Percentiles rank a stretch among this genome's conserved stretches.
These are phyloP conservation scores for Daldinia bambusicola DNA, from an alignment of 495 filamentous ascomycete genomes.

Conservation along the genomic window DNA sequence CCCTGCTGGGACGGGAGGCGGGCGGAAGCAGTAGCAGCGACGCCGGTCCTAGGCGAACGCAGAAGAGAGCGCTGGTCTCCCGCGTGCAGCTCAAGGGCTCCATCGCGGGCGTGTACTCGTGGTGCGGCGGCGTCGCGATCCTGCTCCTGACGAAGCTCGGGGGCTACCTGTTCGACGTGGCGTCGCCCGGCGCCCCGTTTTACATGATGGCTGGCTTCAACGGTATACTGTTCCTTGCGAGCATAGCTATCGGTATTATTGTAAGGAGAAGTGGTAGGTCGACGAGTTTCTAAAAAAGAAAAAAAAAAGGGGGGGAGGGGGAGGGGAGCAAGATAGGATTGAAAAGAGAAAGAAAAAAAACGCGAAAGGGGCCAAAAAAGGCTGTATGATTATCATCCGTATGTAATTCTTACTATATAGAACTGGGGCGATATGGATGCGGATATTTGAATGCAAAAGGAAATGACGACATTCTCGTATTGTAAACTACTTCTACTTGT, in stretches of 20 bases:
- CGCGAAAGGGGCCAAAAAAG: too few relatives aligned
- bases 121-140: slow-evolving; percentile 92
- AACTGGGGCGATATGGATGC: not conserved
- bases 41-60: slow-evolving; percentile 2
- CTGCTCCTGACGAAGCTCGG: slow-evolving; percentile 90
- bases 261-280: slow-evolving; percentile 11
- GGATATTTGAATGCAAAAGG: not conserved
- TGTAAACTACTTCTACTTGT: not conserved
- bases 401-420: not conserved
- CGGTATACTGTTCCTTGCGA: slow-evolving; percentile 69
- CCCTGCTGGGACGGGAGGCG: slow-evolving; percentile 45
- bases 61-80: slow-evolving; percentile 43
- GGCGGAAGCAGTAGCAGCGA: not conserved
- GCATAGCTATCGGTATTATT: slow-evolving; percentile 56
- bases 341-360: not conserved
- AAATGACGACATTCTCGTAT: not conserved
- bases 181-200: slow-evolving; percentile 80
- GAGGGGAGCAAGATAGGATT: too few relatives aligned
- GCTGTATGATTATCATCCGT: not conserved
- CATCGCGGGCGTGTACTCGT: slow-evolving; percentile 91
- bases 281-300: not conserved
- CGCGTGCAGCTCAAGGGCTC: slow-evolving; percentile 81
- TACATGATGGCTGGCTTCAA: slow-evolving; percentile 94
- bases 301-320: too few relatives aligned
- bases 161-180: slow-evolving; percentile 81